A percentile compares a stretch with the other conserved stretches of the same genome.
Conservation (phyloP, 345 rosid genomes). For the Alliaria petiolata region DNA sequence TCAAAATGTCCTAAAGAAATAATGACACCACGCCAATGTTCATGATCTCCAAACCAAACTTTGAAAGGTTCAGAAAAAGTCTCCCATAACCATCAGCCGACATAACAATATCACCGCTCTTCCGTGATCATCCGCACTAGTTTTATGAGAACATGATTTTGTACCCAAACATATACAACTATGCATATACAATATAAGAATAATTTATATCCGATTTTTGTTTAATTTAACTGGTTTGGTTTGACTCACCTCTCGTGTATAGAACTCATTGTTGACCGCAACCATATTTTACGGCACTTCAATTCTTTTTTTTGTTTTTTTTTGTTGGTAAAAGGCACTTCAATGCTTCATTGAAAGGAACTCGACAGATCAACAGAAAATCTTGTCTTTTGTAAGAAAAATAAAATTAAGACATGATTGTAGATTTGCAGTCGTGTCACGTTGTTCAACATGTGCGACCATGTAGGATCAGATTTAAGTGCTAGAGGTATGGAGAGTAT, state of each 20-base stretch:
- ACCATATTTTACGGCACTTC: no score
- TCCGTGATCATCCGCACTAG: background rate
- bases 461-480: no score
- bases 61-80: background rate
- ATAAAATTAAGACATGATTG: no score
- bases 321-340: no score
- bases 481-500: no score
- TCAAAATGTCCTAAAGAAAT: no score
- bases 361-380: background rate
- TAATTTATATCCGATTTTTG: background rate
- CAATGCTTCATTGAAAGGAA: background rate
- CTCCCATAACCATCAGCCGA: background rate
- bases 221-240: background rate
- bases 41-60: background rate
- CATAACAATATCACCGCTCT: background rate
- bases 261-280: no score
- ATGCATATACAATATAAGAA: background rate
- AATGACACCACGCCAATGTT: no score
- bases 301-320: no score
- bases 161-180: background rate
- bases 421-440: background rate
- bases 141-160: background rate
- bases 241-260: background rate
- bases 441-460: background rate
- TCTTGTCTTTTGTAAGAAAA: background rate